Conservation (phyloP, 164 flowering plant genomes). For the Malania oleifera region DNA sequence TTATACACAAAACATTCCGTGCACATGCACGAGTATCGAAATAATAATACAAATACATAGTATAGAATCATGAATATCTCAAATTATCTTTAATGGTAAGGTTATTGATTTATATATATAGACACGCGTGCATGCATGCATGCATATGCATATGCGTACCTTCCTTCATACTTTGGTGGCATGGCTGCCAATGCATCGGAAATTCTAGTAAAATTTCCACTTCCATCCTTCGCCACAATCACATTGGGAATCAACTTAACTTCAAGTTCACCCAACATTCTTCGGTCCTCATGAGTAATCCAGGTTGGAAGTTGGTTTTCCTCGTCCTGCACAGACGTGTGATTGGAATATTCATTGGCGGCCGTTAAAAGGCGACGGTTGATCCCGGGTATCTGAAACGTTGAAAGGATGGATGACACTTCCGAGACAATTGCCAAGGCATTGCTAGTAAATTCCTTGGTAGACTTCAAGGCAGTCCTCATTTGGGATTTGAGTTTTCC, state of each 20-base stretch:
- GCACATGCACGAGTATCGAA: too few species aligned
- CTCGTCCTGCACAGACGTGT: constrained; percentile 1
- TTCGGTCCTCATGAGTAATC: constrained; percentile 40
- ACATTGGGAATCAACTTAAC: constrained; percentile 40
- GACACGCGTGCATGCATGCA: too few species aligned
- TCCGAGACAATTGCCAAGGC: constrained; percentile 39
- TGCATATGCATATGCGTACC: constrained; percentile 28
- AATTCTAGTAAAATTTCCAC: constrained; percentile 61
- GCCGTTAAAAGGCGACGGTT: constrained; percentile 23
- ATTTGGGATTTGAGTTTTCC: constrained; percentile 39
- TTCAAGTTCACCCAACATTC: constrained; percentile 25
- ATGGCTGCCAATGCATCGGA: constrained; percentile 50
- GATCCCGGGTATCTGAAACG: constrained; percentile 15
- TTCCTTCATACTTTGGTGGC: constrained; percentile 41
- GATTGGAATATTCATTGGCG: not conserved
- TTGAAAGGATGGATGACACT: constrained; percentile 14
- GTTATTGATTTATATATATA: too few species aligned
- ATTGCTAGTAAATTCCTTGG: constrained; percentile 59
- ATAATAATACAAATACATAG: too few species aligned
- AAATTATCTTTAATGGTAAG: too few species aligned
- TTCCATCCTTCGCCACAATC: constrained; percentile 78
- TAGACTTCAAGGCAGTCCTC: constrained; percentile 24
- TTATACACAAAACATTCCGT: too few species aligned
- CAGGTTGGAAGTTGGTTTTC: constrained; percentile 43
- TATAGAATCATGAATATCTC: too few species aligned